Evolutionary conservation across 306 rosid genomes (phyloP), one percentile per base, ranked within the genome.

Genomic region (Cicer judaicum): DNA sequence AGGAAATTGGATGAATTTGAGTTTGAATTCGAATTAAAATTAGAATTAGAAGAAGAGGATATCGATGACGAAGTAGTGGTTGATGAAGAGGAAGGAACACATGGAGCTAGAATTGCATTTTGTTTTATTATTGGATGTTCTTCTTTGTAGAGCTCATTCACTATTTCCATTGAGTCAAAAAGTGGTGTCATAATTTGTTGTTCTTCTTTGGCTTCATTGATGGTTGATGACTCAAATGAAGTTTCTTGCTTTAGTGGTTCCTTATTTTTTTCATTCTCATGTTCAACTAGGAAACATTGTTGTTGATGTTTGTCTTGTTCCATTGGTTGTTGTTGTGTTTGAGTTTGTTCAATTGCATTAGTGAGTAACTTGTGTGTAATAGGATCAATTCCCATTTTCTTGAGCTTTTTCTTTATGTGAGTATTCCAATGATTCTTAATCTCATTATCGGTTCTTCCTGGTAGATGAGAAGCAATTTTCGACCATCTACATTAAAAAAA

Each of bases 371-470:
- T 81, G 85, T 91, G 94, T 21, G 92, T 89, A 52, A 85, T 78
- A 36, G 96, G 96, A 68, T 90, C 96, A 81, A 90, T 87, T 40
- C 96, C 96, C 89, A 90, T 81, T 79, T 87, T 88, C 55, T 84
- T 88, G 39, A 90, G 87, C 56, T 90, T 90, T 77, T 90, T 90
- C 83, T 90, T 90, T 59, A 90, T 88, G 83, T 91, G 96, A 19
- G 96, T 90, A 44, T 90, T 90, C 96, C 96, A 90, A 5, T 90
- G 96, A 56, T 90, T 90, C 69, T 90, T 91, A 0, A 91, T 87
- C 68, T 91, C 96, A 64, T 91, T 91, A 44, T 88, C 96, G 8
- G 96, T 91, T 85, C 96, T 84, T 71, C 96, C 96, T 1, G 96
- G 90, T 3, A 91, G 89, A 72, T 85, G 87, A 82, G 93, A 88